Evolutionary conservation across 495 filamentous ascomycete species (phyloP).

Genomic region (Bathelium albidoporum): DNA sequence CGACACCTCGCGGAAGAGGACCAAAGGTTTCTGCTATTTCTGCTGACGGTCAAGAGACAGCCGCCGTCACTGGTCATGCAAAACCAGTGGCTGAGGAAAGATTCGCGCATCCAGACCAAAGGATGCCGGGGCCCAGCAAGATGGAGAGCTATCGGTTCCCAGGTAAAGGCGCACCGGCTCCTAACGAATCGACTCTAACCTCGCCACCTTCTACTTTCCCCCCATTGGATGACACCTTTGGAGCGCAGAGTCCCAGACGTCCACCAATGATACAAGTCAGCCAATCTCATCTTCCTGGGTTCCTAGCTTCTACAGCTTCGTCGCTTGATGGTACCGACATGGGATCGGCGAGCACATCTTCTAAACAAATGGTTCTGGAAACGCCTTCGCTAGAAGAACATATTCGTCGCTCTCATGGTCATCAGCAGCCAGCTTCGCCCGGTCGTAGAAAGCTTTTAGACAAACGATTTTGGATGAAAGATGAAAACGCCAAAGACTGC

Average conservation of each 20-base stretch:
- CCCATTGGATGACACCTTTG: background rate
- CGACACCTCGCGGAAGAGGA: background rate
- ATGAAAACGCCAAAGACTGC: constrained; percentile 96
- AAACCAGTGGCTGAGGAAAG: background rate
- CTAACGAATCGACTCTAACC: background rate
- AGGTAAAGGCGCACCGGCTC: background rate
- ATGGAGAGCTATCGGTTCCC: background rate
- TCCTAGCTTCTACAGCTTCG: constrained; percentile 48
- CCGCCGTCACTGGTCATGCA: background rate
- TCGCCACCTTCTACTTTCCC: background rate
- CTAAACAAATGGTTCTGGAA: constrained; percentile 14
- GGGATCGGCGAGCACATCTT: constrained; percentile 10
- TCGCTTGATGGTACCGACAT: constrained; percentile 41
- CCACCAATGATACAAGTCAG: constrained; percentile 36
- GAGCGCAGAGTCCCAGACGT: constrained; percentile 2
- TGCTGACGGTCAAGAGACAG: background rate
- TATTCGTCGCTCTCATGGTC: background rate
- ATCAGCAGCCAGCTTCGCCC: background rate
- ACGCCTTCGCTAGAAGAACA: constrained; percentile 3
- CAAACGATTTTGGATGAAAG: constrained; percentile 98
- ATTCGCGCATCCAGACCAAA: background rate
- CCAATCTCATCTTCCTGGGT: constrained; percentile 39
- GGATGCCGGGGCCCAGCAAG: background rate
- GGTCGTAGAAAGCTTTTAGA: constrained; percentile 22
- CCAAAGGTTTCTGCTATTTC: background rate